phyloP scores from a whole-genome alignment of 345 rosid genomes.

The Populus alba region DNA sequence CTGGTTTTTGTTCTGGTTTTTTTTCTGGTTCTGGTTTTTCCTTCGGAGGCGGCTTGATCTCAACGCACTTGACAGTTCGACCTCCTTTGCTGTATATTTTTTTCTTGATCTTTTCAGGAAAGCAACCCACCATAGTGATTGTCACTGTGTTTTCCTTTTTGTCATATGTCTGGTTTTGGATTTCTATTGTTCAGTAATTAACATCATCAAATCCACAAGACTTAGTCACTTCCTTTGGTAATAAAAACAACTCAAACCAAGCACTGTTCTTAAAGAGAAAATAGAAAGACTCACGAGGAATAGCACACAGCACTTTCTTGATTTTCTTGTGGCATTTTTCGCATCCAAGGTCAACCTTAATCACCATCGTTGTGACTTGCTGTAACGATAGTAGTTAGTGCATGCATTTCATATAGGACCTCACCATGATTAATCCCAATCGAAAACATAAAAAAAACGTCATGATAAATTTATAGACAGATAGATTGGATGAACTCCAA shows the following conservation, averaged over 20 bases:
- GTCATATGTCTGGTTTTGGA: conserved; percentile 47
- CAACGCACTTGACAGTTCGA: conserved; percentile 52
- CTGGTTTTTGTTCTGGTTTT: too few relatives aligned
- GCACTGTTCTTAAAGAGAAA: too few relatives aligned
- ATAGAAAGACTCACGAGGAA: conserved; percentile 22
- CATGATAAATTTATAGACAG: neutral
- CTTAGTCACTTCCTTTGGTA: conserved; percentile 20
- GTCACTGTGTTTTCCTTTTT: conserved; percentile 56
- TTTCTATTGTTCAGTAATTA: conserved; percentile 20
- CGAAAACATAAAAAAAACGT: too few relatives aligned
- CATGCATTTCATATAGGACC: neutral
- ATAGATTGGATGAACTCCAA: neutral
- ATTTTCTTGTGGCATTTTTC: conserved; percentile 63
- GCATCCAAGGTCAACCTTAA: conserved; percentile 68
- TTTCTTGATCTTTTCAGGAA: too few relatives aligned
- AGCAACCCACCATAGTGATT: conserved; percentile 43
- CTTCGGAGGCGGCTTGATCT: conserved; percentile 25
- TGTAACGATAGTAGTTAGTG: conserved; percentile 6
- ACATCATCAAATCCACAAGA: too few relatives aligned
- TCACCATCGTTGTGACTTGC: conserved; percentile 58
- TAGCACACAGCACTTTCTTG: conserved; percentile 63
- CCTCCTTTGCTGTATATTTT: neutral
- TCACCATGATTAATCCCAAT: neutral
- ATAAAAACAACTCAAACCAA: too few relatives aligned
- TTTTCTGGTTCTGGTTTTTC: too few relatives aligned